Evolutionary conservation across 768 basidiomycete genomes (phyloP).

Genomic region (Hericium coralloides): DNA sequence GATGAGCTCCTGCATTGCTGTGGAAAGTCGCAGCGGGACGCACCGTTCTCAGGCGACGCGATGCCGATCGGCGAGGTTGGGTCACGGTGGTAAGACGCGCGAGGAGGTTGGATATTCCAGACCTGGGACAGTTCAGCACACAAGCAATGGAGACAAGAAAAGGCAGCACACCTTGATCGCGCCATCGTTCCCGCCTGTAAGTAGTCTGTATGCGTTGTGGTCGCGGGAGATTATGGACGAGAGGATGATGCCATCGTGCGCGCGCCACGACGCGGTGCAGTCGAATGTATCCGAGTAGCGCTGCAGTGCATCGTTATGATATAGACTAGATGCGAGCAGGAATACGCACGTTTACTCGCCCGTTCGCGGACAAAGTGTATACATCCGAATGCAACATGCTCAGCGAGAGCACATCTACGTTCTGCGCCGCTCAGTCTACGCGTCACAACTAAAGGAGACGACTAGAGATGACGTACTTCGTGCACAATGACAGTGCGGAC

Average conservation of each 20-base stretch:
- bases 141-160: background rate
- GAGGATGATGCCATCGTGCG: conserved; percentile 74
- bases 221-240: conserved; percentile 56
- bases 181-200: conserved; percentile 84
- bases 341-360: conserved; percentile 51
- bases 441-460: background rate
- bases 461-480: conserved; percentile 39
- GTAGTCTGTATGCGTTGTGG: conserved; percentile 30
- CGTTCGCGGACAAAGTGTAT: conserved; percentile 43
- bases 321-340: background rate
- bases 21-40: background rate
- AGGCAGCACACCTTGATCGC: conserved; percentile 57
- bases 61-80: background rate
- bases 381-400: conserved; percentile 53
- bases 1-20: background rate
- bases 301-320: conserved; percentile 26
- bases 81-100: background rate
- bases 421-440: conserved; percentile 30
- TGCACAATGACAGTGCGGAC: conserved; percentile 83
- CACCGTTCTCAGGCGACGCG: background rate
- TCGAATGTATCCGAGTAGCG: conserved; percentile 82
- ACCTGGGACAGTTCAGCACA: conserved; percentile 20
- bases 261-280: conserved; percentile 75
- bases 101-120: conserved; percentile 26
- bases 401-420: conserved; percentile 75